A percentile compares a stretch with the other conserved stretches of the same genome.
Evolutionary conservation across 2,329 filamentous ascomycete genomes (phyloP).

Genomic region (Aureobasidium mangrovei): DNA sequence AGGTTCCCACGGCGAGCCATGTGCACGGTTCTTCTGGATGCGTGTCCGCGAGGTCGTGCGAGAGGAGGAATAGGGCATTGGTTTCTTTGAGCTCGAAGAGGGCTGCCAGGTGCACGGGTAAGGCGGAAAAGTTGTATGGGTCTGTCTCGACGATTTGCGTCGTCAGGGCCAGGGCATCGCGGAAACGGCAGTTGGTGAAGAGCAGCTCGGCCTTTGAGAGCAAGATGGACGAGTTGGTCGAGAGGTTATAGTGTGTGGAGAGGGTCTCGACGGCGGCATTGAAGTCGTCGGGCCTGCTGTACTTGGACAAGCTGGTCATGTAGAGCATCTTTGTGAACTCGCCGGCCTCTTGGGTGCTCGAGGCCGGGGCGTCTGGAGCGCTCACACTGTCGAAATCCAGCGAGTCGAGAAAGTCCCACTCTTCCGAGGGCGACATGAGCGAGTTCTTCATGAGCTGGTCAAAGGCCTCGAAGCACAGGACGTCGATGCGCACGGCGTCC

Average conservation of each 20-base stretch:
- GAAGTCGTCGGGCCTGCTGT: conserved; percentile 77
- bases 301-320: conserved; percentile 90
- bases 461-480: conserved; percentile 97
- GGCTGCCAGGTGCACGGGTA: conserved; percentile 86
- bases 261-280: conserved; percentile 80
- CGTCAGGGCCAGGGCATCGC: conserved; percentile 76
- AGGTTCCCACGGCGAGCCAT: conserved; percentile 90
- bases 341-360: conserved; percentile 72
- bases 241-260: conserved; percentile 85
- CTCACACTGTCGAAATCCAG: conserved; percentile 81
- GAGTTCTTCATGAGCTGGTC: conserved; percentile 97
- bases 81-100: conserved; percentile 80
- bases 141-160: conserved; percentile 73
- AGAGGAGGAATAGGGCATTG: conserved; percentile 81
- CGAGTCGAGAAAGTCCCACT: conserved; percentile 80
- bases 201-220: conserved; percentile 83
- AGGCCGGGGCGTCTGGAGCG: conserved; percentile 51
- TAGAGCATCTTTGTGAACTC: conserved; percentile 96
- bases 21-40: conserved; percentile 86
- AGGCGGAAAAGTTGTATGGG: conserved; percentile 79
- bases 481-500: conserved; percentile 90
- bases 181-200: conserved; percentile 90
- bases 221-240: conserved; percentile 78
- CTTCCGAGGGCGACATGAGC: conserved; percentile 79
- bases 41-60: conserved; percentile 85